phyloP scores from a whole-genome alignment of 305 asterid species.

The Solanum hybrid region DNA sequence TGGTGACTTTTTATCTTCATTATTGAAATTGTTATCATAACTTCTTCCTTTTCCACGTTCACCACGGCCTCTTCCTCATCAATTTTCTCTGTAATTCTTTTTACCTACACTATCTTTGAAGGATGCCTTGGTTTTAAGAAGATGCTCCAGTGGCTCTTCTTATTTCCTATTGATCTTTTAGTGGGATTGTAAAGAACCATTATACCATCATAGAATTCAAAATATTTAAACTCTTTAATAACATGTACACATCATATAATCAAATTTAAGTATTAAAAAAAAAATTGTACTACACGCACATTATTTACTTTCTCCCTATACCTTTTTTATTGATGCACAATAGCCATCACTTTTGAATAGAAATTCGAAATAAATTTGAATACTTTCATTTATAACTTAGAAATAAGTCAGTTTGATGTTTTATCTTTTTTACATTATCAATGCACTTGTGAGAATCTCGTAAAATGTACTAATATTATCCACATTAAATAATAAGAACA shows the following conservation, averaged over 20 bases:
- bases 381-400: background rate
- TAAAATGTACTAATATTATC: background rate
- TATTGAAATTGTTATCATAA: background rate
- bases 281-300: background rate
- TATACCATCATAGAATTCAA: background rate
- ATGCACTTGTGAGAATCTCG: background rate
- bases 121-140: background rate
- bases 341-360: background rate
- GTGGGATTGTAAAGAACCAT: background rate
- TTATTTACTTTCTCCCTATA: background rate
- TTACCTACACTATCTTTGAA: background rate
- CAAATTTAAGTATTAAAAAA: background rate
- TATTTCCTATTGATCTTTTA: background rate
- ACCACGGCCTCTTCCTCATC: background rate
- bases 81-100: background rate
- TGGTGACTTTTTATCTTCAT: background rate
- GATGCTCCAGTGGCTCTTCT: background rate
- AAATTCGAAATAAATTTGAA: background rate
- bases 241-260: background rate
- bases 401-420: background rate
- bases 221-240: background rate
- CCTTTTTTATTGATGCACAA: background rate
- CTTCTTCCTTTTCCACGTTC: background rate
- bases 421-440: background rate
- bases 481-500: background rate